A percentile compares a stretch with the other conserved stretches of the same genome.
These are phyloP conservation scores for Prosopis cineraria DNA, from an alignment of 306 rosid genomes.

Conservation along the genomic window DNA sequence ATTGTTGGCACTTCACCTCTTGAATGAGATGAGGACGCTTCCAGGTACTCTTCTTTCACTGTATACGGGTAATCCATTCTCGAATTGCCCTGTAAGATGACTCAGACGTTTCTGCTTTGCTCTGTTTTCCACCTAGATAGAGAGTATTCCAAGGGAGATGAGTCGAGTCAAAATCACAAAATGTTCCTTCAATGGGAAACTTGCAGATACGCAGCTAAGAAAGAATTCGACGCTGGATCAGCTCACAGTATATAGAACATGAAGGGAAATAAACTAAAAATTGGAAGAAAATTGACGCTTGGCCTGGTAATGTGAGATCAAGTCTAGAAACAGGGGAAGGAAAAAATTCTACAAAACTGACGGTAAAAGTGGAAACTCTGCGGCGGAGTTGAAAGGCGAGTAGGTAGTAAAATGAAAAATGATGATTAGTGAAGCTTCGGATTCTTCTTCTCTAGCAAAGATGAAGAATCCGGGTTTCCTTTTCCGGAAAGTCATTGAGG, in stretches of 20 bases:
- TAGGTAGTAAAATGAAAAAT: background rate
- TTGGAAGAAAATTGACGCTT: background rate
- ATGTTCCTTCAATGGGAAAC: background rate
- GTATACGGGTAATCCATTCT: slow-evolving; percentile 53
- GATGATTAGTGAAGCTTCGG: background rate
- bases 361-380: background rate
- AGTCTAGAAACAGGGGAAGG: background rate
- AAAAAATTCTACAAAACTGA: background rate
- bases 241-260: background rate
- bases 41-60: slow-evolving; percentile 55
- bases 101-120: background rate
- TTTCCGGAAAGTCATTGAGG: slow-evolving; percentile 40
- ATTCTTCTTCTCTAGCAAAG: background rate
- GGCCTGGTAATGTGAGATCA: background rate
- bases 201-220: background rate
- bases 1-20: slow-evolving; percentile 33
- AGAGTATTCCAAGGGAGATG: slow-evolving; percentile 4
- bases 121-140: background rate
- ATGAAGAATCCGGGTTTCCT: slow-evolving; percentile 20
- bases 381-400: background rate
- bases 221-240: slow-evolving; percentile 5
- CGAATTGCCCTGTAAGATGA: background rate
- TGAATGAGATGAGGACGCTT: slow-evolving; percentile 41
- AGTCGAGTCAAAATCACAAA: background rate
- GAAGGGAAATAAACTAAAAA: background rate